These are phyloP conservation scores for Aspergillus ellipticus DNA, from an alignment of 495 filamentous ascomycete species.

Conservation along the genomic window DNA sequence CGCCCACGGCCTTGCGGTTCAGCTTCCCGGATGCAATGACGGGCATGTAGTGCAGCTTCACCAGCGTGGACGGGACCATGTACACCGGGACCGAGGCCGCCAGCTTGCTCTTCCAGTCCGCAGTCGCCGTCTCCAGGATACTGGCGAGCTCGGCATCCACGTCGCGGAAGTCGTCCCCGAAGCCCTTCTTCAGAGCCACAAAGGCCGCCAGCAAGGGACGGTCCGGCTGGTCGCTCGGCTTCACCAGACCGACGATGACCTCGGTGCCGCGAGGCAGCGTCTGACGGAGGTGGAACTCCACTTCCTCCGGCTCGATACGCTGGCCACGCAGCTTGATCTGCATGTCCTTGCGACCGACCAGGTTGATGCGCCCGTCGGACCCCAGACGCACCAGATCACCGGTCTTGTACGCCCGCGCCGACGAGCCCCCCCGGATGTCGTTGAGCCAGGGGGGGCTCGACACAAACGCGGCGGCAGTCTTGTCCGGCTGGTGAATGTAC, in stretches of 20 bases:
- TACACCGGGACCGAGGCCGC: conserved; percentile 17
- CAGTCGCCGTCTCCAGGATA: conserved; percentile 11
- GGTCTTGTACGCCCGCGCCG: conserved; percentile 21
- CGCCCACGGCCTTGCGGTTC: conserved; percentile 19
- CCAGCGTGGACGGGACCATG: conserved; percentile 25
- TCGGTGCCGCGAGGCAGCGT: not conserved
- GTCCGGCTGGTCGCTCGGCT: conserved; percentile 6
- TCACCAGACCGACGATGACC: conserved; percentile 8
- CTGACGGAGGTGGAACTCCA: conserved; percentile 17
- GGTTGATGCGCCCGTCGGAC: conserved; percentile 14
- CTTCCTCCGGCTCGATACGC: conserved; percentile 45
- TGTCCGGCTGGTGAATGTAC: conserved; percentile 36
- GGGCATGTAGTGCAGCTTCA: conserved; percentile 22
- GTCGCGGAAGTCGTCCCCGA: conserved; percentile 1
- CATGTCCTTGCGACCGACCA: conserved; percentile 17
- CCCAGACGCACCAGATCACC: conserved; percentile 19
- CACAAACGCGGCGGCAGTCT: conserved; percentile 34
- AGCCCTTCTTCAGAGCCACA: conserved; percentile 6
- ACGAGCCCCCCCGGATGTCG: conserved; percentile 7
- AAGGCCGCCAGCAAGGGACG: conserved; percentile 14
- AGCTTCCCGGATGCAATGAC: conserved; percentile 24
- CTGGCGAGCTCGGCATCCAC: conserved; percentile 16
- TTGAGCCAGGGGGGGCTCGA: conserved; percentile 29
- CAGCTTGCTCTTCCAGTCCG: not conserved
- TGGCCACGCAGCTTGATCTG: conserved; percentile 45